Base-by-base conservation (phyloP, 441 rosid species). In the Croton laevigatus region DNA sequence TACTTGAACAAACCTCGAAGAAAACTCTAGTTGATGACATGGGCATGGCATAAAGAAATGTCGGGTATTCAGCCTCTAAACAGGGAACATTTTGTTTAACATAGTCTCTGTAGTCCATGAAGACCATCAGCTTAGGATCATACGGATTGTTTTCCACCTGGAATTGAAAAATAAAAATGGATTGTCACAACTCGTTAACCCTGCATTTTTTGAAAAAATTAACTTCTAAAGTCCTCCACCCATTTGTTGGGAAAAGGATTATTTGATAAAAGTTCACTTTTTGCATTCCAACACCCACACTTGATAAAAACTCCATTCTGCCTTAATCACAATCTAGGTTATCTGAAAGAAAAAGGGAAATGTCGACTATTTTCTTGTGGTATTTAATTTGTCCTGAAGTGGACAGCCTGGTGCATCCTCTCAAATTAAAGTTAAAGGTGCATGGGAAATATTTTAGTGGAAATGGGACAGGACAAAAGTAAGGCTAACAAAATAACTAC, bases 61-160 rank as follows among this genome's bases (percentile, higher is more conserved):
- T 90, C 51, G 99, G 98, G 81, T 86, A 85, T 70, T 86, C 84
- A 74, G 84, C 87, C 79, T 92, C 96, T 52, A 81, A 76, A 77
- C 77, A 76, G 52, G 81, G 76, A 77, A 76, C 81, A 72, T 88
- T 78, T 68, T 81, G 82, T 64, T 81, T 85, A 55, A 74, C 81
- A 72, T 84, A 85, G 78, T 89, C 91, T 87, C 99, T 86, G 73
- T 92, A 94, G 73, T 94, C 99, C 99, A 92, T 94, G 84, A 94
- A 94, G 73, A 94, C 98, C 99, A 92, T 94, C 80, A 87, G 82
- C 71, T 80, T 86, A 62, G 97, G 97, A 88, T 94, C 97, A 79
- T 87, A 94, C 55, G 99, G 96, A 87, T 79, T 85, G 76, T 83
- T 87, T 81, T 94, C 98, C 84, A 94, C 99, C 99, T 92, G 83